phyloP scores from a whole-genome alignment of 176 grass and related monocot genomes.

The Oryza punctata region DNA sequence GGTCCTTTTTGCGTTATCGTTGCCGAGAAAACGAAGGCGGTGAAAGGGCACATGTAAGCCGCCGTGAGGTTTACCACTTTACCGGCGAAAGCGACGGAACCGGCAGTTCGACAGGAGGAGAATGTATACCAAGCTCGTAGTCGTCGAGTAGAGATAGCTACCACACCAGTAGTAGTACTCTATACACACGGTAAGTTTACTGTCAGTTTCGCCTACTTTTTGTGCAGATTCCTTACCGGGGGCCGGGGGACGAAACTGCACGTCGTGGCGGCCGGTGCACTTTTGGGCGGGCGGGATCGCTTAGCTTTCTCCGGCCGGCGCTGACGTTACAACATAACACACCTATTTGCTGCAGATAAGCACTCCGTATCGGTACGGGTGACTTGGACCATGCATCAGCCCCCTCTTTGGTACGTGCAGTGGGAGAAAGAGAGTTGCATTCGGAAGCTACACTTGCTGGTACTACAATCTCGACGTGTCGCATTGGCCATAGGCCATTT shows the following conservation, averaged over 20 bases:
- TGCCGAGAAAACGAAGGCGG: not conserved
- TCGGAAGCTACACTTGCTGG: not conserved
- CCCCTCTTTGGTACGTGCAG: not conserved
- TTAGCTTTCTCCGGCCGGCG: not conserved
- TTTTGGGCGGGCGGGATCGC: not conserved
- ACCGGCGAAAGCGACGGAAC: not conserved
- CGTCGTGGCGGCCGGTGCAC: not conserved
- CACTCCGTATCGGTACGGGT: not conserved
- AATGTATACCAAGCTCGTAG: too few relatives aligned
- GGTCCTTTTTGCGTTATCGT: conserved; percentile 5
- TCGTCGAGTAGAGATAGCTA: too few relatives aligned
- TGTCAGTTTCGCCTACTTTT: conserved; percentile 12
- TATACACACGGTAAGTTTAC: conserved; percentile 18
- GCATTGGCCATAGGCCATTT: not conserved
- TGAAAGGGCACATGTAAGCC: not conserved
- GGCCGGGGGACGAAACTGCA: not conserved
- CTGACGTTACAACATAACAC: not conserved
- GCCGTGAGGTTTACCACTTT: not conserved
- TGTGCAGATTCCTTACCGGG: not conserved
- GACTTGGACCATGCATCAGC: not conserved
- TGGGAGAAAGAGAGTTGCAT: not conserved
- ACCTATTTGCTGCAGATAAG: not conserved
- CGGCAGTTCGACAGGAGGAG: not conserved
- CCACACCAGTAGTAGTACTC: too few relatives aligned
- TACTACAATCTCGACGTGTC: not conserved